phyloP scores from a whole-genome alignment of 2,329 filamentous ascomycete species.

The Aspergillus sp. region DNA sequence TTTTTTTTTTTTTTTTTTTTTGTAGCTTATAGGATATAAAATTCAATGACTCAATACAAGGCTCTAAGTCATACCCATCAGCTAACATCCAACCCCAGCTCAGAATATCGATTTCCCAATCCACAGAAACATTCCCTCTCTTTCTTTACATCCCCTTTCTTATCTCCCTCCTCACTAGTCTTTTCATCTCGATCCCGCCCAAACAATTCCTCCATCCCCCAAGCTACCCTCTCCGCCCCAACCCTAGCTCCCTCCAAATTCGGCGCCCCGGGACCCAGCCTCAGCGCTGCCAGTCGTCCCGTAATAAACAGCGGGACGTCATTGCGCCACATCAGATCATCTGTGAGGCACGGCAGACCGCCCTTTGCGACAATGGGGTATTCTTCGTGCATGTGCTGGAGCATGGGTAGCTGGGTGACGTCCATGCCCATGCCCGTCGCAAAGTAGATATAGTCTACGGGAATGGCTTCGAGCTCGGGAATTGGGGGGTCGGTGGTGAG shows the following conservation, averaged over 20 bases:
- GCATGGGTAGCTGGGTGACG: constrained; percentile 51
- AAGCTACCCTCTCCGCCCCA: constrained; percentile 65
- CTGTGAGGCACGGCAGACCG: constrained; percentile 64
- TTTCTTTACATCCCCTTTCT: constrained; percentile 8
- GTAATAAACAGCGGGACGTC: constrained; percentile 67
- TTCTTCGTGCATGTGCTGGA: constrained; percentile 51
- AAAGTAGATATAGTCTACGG: constrained; percentile 63
- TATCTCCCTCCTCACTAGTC: constrained; percentile 3
- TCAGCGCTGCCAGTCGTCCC: constrained; percentile 58
- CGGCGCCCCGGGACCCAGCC: constrained; percentile 62
- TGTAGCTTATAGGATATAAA: no score
- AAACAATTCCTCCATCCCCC: constrained; percentile 57
- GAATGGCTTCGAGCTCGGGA: constrained; percentile 30
- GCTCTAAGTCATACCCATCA: no score
- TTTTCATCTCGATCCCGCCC: constrained; percentile 16
- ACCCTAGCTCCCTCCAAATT: constrained; percentile 67
- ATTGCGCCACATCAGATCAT: constrained; percentile 67
- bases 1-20: no score
- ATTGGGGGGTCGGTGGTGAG: constrained; percentile 49
- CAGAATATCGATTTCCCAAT: constrained; percentile 33
- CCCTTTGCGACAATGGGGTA: constrained; percentile 56
- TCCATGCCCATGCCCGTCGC: constrained; percentile 64
- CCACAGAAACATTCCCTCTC: constrained; percentile 32
- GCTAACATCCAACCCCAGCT: constrained; percentile 13
- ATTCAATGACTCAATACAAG: no score